Conservation (phyloP, 352 stramenopile genomes). For the Phytophthora palmivora region DNA sequence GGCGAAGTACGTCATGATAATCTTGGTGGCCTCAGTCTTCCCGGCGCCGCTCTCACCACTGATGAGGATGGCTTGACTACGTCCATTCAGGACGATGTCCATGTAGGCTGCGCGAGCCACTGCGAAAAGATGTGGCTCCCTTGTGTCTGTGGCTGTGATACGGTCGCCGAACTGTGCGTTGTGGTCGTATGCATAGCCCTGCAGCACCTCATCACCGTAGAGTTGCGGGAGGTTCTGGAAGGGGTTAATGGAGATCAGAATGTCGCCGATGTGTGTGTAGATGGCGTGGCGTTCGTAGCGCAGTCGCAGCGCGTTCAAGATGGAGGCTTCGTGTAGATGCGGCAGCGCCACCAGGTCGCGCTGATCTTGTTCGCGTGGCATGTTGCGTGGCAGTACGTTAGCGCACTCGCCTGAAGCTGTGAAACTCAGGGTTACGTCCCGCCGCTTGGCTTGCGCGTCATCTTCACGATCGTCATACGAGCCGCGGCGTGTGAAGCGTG, state of each 20-base stretch:
- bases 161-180: conserved; percentile 19
- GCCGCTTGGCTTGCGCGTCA: conserved; percentile 16
- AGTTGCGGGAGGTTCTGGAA: conserved; percentile 79
- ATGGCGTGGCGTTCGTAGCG: conserved; percentile 85
- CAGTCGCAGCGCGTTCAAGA: conserved; percentile 78
- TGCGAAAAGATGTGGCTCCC: conserved; percentile 75
- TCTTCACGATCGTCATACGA: conserved; percentile 23
- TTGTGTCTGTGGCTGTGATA: conserved; percentile 10
- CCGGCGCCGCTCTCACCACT: conserved; percentile 87
- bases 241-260: conserved; percentile 88
- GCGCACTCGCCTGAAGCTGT: conserved; percentile 54
- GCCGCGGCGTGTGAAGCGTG: conserved; percentile 12
- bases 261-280: conserved; percentile 89
- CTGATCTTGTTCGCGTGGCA: conserved; percentile 66
- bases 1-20: conserved; percentile 91
- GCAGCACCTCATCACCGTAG: conserved; percentile 63
- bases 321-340: conserved; percentile 88
- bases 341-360: conserved; percentile 80
- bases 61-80: conserved; percentile 88
- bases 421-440: conserved; percentile 50
- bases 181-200: conserved; percentile 51
- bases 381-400: conserved; percentile 81
- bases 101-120: conserved; percentile 78
- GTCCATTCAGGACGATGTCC: conserved; percentile 68
- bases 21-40: conserved; percentile 92